Percentiles rank a stretch among this genome's conserved stretches.
These are phyloP conservation scores for Ceriops decandra DNA, from an alignment of 345 rosid genomes.

Conservation along the genomic window DNA sequence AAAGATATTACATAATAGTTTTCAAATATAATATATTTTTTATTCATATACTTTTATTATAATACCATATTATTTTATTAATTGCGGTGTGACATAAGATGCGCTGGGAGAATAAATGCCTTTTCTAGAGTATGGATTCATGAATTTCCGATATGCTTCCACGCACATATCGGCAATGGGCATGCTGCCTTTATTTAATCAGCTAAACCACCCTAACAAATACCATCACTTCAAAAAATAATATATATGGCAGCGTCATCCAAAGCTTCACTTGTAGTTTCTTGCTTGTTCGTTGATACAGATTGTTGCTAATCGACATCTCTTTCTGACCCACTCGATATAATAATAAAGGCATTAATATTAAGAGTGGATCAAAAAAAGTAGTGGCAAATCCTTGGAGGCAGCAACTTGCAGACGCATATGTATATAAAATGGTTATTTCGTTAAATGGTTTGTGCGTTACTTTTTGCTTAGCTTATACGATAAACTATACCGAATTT, in stretches of 20 bases:
- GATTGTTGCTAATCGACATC: slow-evolving; percentile 8
- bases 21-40: neutral
- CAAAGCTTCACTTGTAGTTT: neutral
- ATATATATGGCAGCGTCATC: slow-evolving; percentile 9
- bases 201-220: slow-evolving; percentile 4
- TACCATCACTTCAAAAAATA: neutral
- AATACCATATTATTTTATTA: neutral
- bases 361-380: slow-evolving; percentile 33
- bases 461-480: neutral
- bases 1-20: no score
- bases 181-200: neutral
- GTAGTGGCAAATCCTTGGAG: slow-evolving; percentile 32
- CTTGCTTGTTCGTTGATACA: slow-evolving; percentile 1
- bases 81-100: neutral
- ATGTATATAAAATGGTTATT: slow-evolving; percentile 14
- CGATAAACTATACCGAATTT: slow-evolving; percentile 20
- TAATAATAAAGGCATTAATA: slow-evolving; percentile 3
- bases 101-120: slow-evolving; percentile 7
- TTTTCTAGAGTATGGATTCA: slow-evolving; percentile 1
- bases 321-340: slow-evolving; percentile 19
- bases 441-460: slow-evolving; percentile 22
- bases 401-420: slow-evolving; percentile 43
- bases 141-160: slow-evolving; percentile 1
- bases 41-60: neutral
- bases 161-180: slow-evolving; percentile 3